phyloP scores from a whole-genome alignment of 176 grass and related monocot genomes.

The Eleusine coracana region DNA sequence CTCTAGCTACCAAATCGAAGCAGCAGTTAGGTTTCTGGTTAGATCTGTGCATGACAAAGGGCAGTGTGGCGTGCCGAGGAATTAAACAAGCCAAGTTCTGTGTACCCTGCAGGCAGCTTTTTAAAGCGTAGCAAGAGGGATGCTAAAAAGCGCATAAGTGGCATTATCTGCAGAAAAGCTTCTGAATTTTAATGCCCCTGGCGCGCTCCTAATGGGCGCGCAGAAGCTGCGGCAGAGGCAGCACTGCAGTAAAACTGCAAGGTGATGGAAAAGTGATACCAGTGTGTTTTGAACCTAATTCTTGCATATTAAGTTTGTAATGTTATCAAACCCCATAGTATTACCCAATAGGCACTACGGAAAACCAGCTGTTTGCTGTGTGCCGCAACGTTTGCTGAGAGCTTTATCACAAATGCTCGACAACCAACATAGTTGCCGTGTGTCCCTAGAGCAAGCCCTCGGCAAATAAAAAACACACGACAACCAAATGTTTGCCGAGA shows the following conservation, averaged over 20 bases:
- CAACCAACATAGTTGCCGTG: too few species aligned
- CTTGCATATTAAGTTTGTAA: not conserved
- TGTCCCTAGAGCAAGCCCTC: too few species aligned
- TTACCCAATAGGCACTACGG: too few species aligned
- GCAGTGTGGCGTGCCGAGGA: constrained; percentile 32
- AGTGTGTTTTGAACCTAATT: constrained; percentile 25
- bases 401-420: too few species aligned
- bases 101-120: constrained; percentile 49
- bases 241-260: constrained; percentile 43
- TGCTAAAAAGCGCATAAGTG: constrained; percentile 81
- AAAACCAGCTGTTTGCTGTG: too few species aligned
- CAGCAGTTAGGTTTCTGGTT: constrained; percentile 42
- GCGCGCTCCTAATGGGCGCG: constrained; percentile 47
- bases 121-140: constrained; percentile 58
- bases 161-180: constrained; percentile 93
- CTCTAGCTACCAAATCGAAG: constrained; percentile 52
- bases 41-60: constrained; percentile 52
- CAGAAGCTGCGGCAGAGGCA: constrained; percentile 50
- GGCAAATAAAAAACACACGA: too few species aligned
- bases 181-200: constrained; percentile 58
- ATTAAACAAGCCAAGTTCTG: constrained; percentile 40
- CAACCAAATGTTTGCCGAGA: too few species aligned
- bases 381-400: too few species aligned
- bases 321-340: too few species aligned
- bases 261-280: constrained; percentile 32